A percentile compares a stretch with the other conserved stretches of the same genome.
phyloP scores from a whole-genome alignment of 192 early-diverging fungal genomes.

The Linnemannia elongata region DNA sequence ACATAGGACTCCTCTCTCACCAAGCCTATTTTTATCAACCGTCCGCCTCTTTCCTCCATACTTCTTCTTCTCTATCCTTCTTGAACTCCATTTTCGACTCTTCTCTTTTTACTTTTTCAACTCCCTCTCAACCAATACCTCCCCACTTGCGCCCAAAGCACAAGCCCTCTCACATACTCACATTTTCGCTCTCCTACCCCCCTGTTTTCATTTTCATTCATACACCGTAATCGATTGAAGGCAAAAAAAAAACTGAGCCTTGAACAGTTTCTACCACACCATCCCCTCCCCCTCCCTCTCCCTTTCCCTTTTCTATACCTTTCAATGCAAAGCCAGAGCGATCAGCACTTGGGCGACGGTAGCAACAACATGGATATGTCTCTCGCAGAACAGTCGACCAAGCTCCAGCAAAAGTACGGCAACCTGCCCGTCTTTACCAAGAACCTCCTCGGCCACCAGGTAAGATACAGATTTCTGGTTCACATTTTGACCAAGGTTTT shows the following conservation, averaged over 20 bases:
- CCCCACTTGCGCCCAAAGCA: background rate
- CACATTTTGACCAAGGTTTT: background rate
- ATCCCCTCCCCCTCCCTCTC: background rate
- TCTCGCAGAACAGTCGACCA: constrained; percentile 42
- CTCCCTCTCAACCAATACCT: background rate
- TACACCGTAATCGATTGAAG: background rate
- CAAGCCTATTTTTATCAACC: constrained; percentile 4
- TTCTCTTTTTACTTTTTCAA: background rate
- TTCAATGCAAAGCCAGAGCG: constrained; percentile 45
- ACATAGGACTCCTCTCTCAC: background rate
- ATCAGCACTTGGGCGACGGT: constrained; percentile 38
- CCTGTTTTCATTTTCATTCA: background rate
- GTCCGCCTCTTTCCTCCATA: background rate
- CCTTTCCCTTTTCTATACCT: background rate
- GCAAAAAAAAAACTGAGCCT: background rate
- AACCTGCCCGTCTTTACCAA: constrained; percentile 29
- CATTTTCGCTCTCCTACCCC: background rate
- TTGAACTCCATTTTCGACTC: background rate
- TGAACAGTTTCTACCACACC: background rate
- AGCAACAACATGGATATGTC: constrained; percentile 21
- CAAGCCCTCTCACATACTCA: background rate
- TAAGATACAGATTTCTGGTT: background rate
- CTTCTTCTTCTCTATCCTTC: background rate
- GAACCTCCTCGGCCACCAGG: constrained; percentile 43
- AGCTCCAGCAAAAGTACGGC: constrained; percentile 45